Evolutionary conservation across 2,329 filamentous ascomycete genomes (phyloP).

Genomic region (Claviceps paspali): DNA sequence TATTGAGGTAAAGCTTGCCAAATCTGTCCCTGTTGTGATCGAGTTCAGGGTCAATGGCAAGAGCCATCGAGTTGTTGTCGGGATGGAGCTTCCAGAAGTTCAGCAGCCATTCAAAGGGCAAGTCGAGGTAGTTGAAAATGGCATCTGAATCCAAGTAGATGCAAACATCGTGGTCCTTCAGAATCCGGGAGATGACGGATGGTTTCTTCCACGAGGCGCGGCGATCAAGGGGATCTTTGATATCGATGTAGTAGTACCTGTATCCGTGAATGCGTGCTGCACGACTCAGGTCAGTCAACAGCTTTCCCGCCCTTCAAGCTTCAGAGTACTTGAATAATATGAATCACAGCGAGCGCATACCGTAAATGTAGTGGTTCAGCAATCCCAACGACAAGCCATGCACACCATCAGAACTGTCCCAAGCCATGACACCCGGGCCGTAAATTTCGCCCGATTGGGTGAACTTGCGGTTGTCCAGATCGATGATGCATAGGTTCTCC

Average conservation of each 20-base stretch:
- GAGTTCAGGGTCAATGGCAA: conserved; percentile 23
- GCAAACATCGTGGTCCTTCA: conserved; percentile 27
- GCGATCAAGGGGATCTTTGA: conserved; percentile 22
- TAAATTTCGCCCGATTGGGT: conserved; percentile 21
- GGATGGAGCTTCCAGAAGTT: conserved; percentile 30
- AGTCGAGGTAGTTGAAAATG: conserved; percentile 26
- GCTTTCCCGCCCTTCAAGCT: too few relatives aligned
- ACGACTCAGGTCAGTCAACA: background rate
- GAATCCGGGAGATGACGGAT: conserved; percentile 24
- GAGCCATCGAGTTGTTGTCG: conserved; percentile 24
- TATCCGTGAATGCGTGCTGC: conserved; percentile 30
- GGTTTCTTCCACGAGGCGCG: conserved; percentile 33
- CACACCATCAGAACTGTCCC: conserved; percentile 17
- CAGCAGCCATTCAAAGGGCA: conserved; percentile 31
- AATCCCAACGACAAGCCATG: conserved; percentile 25
- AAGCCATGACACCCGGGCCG: conserved; percentile 18
- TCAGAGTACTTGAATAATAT: too few relatives aligned
- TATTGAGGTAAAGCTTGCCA: conserved; percentile 30
- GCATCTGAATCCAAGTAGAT: conserved; percentile 30
- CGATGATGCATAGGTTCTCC: conserved; percentile 28
- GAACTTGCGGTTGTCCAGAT: conserved; percentile 28
- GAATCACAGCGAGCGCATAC: conserved; percentile 14
- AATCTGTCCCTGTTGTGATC: conserved; percentile 25
- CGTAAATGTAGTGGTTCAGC: conserved; percentile 29
- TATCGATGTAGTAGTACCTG: conserved; percentile 29